Base-by-base conservation (phyloP, 306 rosid species). In the Myrica gale region DNA sequence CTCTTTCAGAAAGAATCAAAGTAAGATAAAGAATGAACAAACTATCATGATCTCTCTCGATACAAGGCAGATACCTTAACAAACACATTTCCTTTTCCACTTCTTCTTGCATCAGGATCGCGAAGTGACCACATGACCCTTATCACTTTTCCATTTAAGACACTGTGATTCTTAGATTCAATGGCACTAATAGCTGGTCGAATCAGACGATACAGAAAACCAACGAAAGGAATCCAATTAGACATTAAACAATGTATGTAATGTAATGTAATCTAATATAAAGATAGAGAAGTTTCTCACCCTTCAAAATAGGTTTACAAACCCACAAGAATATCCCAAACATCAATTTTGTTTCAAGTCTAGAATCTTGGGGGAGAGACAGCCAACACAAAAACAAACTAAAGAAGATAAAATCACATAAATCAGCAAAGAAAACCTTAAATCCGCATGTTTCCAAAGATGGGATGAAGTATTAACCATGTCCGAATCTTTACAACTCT, bases 101-200 rank as follows among this genome's bases (percentile, higher is more conserved):
- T 91, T 58, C 83, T 90, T 81, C 96, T 88, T 51, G 87, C 85
- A 79, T 83, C 93, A 48, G 92, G 84, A 83, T 93, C 91, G 16
- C 91, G 98, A 83, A 80, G 87, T 11, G 97, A 86, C 97, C 96
- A 88, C 92, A 86, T 90, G 69, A 91, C 93, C 73, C 97, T 86
- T 17, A 93, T 87, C 73, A 74, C 82, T 75, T 82, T 93, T 76
- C 98, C 98, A 78, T 88, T 79, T 75, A 91, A 77, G 26, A 26
- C 11, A 26, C 85, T 75, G 78, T 91, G 83, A 76, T 93, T 93
- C 89, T 82, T 91, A 63, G 67, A 45, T 77, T 86, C 89, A 9
- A 93, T 90, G 4, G 94, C 98, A 13, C 45, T 76, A 75, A 63
- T 84, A 19, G 98, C 97, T 93, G 47, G 69, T 9, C 66, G 54